Percentiles rank a stretch among this genome's conserved stretches.
These are phyloP conservation scores for Tremellales sp. DNA, from an alignment of 1,284 basidiomycete genomes.

Conservation along the genomic window DNA sequence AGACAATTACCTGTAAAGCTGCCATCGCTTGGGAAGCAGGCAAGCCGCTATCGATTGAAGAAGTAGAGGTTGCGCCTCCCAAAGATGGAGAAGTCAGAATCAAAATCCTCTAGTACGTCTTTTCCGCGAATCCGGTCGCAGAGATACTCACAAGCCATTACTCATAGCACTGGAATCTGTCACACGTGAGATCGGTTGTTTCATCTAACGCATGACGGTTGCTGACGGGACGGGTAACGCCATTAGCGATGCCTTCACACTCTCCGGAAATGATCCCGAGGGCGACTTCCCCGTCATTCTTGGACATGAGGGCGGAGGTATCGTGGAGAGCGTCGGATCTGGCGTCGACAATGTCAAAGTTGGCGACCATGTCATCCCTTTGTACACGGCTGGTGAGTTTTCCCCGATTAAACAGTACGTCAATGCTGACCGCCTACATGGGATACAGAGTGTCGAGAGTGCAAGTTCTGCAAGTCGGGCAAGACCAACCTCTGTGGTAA, in stretches of 20 bases:
- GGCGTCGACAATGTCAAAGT: constrained; percentile 81
- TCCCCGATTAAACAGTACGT: background rate
- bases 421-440: background rate
- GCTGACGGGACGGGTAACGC: background rate
- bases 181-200: constrained; percentile 61
- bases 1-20: constrained; percentile 84
- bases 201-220: background rate
- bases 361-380: constrained; percentile 89
- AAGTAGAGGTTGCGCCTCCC: constrained; percentile 90
- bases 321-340: constrained; percentile 88
- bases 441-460: constrained; percentile 77
- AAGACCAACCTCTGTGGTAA: constrained; percentile 95
- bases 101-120: constrained; percentile 72
- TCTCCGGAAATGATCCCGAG: constrained; percentile 95
- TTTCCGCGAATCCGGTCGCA: background rate
- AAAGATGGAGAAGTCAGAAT: constrained; percentile 88
- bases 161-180: constrained; percentile 72
- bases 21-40: constrained; percentile 91
- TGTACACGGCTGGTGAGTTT: constrained; percentile 77
- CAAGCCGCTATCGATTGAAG: constrained; percentile 82
- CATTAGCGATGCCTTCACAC: constrained; percentile 78
- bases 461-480: constrained; percentile 98
- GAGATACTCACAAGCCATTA: constrained; percentile 8
- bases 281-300: constrained; percentile 94
- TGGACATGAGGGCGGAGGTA: constrained; percentile 65